Conservation (phyloP, 164 flowering plant species). For the Kalanchoe fedtschenkoi region DNA sequence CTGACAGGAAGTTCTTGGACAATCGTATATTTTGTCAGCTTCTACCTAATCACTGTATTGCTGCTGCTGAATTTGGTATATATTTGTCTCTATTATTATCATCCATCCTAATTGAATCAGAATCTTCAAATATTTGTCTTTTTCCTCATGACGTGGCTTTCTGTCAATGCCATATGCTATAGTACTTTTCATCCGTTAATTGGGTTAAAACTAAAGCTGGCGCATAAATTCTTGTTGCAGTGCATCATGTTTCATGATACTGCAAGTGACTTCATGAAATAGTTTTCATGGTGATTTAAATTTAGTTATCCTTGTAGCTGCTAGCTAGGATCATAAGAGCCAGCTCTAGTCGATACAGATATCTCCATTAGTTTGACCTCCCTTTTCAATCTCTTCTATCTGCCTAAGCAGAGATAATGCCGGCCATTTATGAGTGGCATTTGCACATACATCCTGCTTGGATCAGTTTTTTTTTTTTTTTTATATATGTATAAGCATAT, state of each 20-base stretch:
- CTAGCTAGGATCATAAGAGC: too few species aligned
- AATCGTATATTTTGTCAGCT: conserved; percentile 65
- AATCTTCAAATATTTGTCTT: background rate
- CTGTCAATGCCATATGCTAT: too few species aligned
- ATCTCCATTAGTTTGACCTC: too few species aligned
- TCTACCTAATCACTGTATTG: conserved; percentile 67
- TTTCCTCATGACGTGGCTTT: too few species aligned
- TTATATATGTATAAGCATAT: background rate
- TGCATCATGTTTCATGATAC: too few species aligned
- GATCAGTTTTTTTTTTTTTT: background rate
- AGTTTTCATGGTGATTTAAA: background rate
- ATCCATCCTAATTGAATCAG: background rate
- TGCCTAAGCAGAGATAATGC: background rate
- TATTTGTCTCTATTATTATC: conserved; percentile 3
- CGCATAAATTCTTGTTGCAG: too few species aligned
- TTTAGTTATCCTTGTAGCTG: too few species aligned
- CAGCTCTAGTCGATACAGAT: too few species aligned
- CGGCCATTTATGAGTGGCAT: background rate
- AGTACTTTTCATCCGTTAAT: too few species aligned
- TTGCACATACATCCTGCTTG: background rate
- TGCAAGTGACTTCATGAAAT: background rate
- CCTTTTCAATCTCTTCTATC: background rate
- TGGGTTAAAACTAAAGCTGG: too few species aligned
- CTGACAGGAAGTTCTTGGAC: conserved; percentile 73
- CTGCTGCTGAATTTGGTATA: conserved; percentile 67